A percentile compares a stretch with the other conserved stretches of the same genome.
These are phyloP conservation scores for Irpex lacteus DNA, from an alignment of 1,284 basidiomycete species.

Conservation along the genomic window DNA sequence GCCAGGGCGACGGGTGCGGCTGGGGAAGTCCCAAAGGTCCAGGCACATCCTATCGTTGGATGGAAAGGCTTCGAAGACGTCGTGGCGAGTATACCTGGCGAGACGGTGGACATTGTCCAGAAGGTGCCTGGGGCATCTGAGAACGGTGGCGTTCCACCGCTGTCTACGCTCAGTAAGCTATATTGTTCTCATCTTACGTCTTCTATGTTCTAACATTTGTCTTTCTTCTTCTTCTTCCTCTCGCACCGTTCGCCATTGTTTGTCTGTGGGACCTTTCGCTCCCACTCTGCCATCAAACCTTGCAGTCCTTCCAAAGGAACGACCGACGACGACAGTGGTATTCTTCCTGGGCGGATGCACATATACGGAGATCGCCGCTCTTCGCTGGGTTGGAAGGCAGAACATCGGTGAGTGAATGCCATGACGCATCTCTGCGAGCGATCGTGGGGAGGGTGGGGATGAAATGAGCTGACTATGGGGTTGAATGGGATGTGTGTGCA, in stretches of 20 bases:
- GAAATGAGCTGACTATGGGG: not conserved
- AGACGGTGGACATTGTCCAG: constrained; percentile 81
- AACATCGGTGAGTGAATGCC: constrained; percentile 56
- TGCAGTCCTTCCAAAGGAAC: constrained; percentile 47
- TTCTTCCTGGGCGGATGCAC: constrained; percentile 99
- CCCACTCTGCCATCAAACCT: not conserved
- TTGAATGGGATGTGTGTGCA: constrained; percentile 28
- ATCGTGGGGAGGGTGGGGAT: constrained; percentile 1
- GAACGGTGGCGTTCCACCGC: constrained; percentile 28
- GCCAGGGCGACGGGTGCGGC: constrained; percentile 20
- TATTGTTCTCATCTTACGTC: not conserved
- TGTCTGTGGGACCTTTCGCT: not conserved
- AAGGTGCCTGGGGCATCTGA: constrained; percentile 34
- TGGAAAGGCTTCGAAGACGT: constrained; percentile 98
- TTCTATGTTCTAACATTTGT: not conserved
- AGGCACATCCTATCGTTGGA: constrained; percentile 87
- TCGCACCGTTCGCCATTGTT: not conserved
- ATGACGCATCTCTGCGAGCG: constrained; percentile 2
- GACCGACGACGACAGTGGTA: constrained; percentile 81
- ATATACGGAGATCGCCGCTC: constrained; percentile 92
- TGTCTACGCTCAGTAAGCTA: constrained; percentile 43
- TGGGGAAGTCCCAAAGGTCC: constrained; percentile 40
- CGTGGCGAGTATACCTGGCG: constrained; percentile 77
- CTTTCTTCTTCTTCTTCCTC: not conserved
- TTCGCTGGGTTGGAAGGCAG: constrained; percentile 88